Evolutionary conservation across 495 filamentous ascomycete genomes (phyloP), one percentile per base, ranked within the genome.

Genomic region (Neohortaea acidophila): DNA sequence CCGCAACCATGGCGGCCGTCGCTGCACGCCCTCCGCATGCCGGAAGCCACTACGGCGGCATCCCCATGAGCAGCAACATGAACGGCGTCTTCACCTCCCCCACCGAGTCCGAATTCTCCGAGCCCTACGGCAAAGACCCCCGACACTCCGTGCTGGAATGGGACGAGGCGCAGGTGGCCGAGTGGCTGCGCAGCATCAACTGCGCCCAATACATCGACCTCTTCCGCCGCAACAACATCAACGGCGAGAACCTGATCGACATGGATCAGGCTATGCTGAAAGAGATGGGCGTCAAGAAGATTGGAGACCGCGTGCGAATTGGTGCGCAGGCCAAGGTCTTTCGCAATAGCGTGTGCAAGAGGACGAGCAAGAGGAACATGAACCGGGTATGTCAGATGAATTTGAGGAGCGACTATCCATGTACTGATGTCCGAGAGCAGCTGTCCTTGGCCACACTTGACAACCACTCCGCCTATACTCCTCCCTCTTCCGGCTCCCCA

Each of bases 231-330:
- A 93, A 99, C 52, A 81, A 94, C 53, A 92, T 99, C 63, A 96
- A 84, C 52, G 89, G 89, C 38, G 84, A 91, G 58, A 94, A 91
- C 52, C 65, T 99, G 28, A 69, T 99, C 40, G 89, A 99, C 59
- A 87, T 93, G 59, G 89, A 99, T 56, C 91, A 94, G 63, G 76
- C 80, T 36, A 83, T 89, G 32, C 69, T 99, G 40, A 91, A 96
- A 59, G 89, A 99, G 52, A 86, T 99, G 73, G 89, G 89, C 19
- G 84, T 99, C 45, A 92, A 94, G 47, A 99, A 94, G 59, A 79
- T 99, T 39, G 89, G 89, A 33, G 91, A 99, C 59, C 75, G 91
- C 24, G 84, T 99, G n/a, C 78, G 89, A 44, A 79, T 99, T 84
- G 58, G 72, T 81, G 51, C 82, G 73, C 47, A 94, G 40, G 59